Conservation (phyloP, 805 yeast species). For the Soucietia sequanensis region DNA sequence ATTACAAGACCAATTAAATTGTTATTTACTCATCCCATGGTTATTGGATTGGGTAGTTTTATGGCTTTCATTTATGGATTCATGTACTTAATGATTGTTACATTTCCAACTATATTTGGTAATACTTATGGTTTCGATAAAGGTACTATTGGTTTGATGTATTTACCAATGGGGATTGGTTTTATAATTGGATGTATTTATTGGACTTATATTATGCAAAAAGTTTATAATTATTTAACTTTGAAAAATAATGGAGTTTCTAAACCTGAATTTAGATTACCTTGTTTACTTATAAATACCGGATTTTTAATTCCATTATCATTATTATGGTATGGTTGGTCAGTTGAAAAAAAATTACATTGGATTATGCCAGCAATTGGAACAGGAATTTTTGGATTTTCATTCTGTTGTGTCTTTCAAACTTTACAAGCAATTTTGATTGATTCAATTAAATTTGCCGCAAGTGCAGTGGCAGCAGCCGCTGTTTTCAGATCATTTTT, state of each 20-base stretch:
- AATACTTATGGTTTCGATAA: conserved; percentile 31
- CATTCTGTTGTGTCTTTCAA: conserved; percentile 37
- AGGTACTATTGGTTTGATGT: conserved; percentile 36
- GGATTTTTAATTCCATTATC: conserved; percentile 36
- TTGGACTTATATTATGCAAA: conserved; percentile 28
- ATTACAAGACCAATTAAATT: conserved; percentile 33
- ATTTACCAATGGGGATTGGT: conserved; percentile 38
- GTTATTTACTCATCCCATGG: conserved; percentile 35
- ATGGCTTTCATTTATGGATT: conserved; percentile 44
- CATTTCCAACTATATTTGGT: conserved; percentile 33
- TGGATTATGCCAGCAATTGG: conserved; percentile 42
- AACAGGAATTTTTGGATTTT: conserved; percentile 35
- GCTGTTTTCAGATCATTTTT: conserved; percentile 39
- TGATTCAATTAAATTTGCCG: conserved; percentile 33
- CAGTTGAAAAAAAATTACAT: conserved; percentile 31
- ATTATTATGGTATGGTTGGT: conserved; percentile 42
- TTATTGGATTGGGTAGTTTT: conserved; percentile 39
- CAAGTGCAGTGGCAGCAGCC: conserved; percentile 41
- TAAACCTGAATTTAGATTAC: conserved; percentile 39
- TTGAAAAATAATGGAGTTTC: conserved; percentile 28
- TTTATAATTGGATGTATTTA: conserved; percentile 29
- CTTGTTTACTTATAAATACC: conserved; percentile 29
- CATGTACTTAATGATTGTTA: conserved; percentile 39
- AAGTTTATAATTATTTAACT: conserved; percentile 22
- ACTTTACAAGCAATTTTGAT: conserved; percentile 36